Percentiles rank a stretch among this genome's conserved stretches.
These are phyloP conservation scores for Amesomyces nigricolor DNA, from an alignment of 2,329 filamentous ascomycete species.

Conservation along the genomic window DNA sequence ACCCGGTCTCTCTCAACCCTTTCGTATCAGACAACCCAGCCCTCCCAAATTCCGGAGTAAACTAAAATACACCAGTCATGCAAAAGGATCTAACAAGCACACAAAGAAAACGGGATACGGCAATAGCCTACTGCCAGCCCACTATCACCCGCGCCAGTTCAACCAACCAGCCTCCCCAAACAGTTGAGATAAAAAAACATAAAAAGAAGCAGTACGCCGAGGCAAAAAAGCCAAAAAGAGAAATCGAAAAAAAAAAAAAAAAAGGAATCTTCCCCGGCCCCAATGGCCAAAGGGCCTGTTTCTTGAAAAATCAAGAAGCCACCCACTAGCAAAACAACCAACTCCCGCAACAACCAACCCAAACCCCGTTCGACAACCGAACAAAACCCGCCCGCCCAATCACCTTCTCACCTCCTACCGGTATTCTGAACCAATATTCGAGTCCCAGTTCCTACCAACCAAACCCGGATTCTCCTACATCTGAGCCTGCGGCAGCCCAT, in stretches of 20 bases:
- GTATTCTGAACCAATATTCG: too few relatives aligned
- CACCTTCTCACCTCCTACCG: too few relatives aligned
- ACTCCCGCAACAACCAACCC: not conserved
- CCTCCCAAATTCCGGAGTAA: not conserved
- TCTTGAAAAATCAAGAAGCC: too few relatives aligned
- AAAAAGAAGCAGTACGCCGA: not conserved
- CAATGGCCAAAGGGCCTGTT: too few relatives aligned
- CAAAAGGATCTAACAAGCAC: not conserved
- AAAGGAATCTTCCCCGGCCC: too few relatives aligned
- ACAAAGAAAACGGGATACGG: not conserved
- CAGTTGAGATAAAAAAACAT: not conserved
- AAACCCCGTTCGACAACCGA: too few relatives aligned
- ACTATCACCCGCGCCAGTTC: not conserved
- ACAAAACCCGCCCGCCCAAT: too few relatives aligned
- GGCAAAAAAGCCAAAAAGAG: not conserved
- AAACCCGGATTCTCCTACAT: slow-evolving; percentile 27
- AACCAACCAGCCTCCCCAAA: not conserved
- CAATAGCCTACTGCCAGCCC: not conserved
- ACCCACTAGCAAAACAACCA: not conserved
- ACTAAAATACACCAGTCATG: slow-evolving; percentile 5
- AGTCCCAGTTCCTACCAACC: too few relatives aligned
- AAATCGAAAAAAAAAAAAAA: too few relatives aligned
- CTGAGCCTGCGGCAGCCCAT: slow-evolving; percentile 25
- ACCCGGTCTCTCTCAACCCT: too few relatives aligned
- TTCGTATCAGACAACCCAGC: not conserved